Evolutionary conservation across 2,329 filamentous ascomycete species (phyloP).

Genomic region (Xylariaceae sp.): DNA sequence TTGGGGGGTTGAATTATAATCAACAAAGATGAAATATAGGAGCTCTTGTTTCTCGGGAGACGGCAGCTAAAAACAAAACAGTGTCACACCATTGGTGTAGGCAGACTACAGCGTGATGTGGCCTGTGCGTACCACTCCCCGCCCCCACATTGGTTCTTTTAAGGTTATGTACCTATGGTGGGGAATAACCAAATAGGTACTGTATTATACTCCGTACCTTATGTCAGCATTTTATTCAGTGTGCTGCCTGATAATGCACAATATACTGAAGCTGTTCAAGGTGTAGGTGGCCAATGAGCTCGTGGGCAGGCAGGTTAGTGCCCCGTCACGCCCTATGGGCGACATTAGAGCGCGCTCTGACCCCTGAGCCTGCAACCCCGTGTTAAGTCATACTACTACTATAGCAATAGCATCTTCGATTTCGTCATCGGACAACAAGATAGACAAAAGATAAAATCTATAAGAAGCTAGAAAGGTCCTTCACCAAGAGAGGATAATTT

Average conservation of each 20-base stretch:
- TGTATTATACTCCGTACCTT: too few species aligned
- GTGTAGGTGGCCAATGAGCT: conserved; percentile 9
- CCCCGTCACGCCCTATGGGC: conserved; percentile 17
- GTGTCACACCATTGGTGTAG: background rate
- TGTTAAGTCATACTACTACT: too few species aligned
- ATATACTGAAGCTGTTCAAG: too few species aligned
- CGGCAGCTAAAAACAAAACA: conserved; percentile 14
- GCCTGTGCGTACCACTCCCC: conserved; percentile 8
- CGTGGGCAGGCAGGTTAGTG: background rate
- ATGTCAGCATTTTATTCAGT: too few species aligned
- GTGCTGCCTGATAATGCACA: too few species aligned
- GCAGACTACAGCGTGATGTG: conserved; percentile 1
- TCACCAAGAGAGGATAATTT: background rate
- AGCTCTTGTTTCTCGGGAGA: conserved; percentile 26
- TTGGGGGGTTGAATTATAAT: conserved; percentile 12
- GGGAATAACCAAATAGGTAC: too few species aligned
- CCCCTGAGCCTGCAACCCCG: too few species aligned
- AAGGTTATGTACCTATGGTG: too few species aligned
- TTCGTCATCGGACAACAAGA: background rate
- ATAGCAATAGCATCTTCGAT: background rate
- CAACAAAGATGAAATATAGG: conserved; percentile 15
- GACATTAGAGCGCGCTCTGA: conserved; percentile 19
- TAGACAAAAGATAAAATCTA: background rate
- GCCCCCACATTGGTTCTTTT: too few species aligned
- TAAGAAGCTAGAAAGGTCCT: background rate